Evolutionary conservation across 345 rosid genomes (phyloP).

Genomic region (Salix caprea): DNA sequence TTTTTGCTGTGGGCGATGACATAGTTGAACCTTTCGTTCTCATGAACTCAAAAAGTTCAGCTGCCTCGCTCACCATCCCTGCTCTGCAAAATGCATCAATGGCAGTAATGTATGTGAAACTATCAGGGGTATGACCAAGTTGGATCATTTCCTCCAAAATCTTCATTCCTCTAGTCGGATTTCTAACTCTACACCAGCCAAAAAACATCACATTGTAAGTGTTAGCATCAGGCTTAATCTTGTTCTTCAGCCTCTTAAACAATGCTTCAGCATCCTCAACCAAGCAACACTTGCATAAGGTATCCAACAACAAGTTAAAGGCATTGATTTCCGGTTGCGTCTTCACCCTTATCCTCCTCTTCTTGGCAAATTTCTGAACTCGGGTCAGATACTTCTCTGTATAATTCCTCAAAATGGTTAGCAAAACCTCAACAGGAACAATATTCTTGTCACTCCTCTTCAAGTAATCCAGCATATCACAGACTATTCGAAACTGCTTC

Average conservation of each 20-base stretch:
- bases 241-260: slow-evolving; percentile 52
- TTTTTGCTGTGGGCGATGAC: slow-evolving; percentile 86
- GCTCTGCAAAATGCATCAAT: slow-evolving; percentile 76
- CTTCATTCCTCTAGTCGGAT: slow-evolving; percentile 62
- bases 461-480: slow-evolving; percentile 81
- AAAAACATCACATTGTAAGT: slow-evolving; percentile 74
- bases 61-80: slow-evolving; percentile 75
- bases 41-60: slow-evolving; percentile 79
- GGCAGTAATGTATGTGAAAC: slow-evolving; percentile 79
- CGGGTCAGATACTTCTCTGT: slow-evolving; percentile 73
- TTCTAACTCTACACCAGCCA: slow-evolving; percentile 88
- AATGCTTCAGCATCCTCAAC: slow-evolving; percentile 62
- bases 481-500: slow-evolving; percentile 70
- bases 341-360: slow-evolving; percentile 80
- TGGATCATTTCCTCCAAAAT: slow-evolving; percentile 78
- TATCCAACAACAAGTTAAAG: slow-evolving; percentile 72
- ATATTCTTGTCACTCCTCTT: slow-evolving; percentile 52
- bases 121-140: slow-evolving; percentile 70
- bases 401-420: slow-evolving; percentile 55
- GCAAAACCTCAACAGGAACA: slow-evolving; percentile 55
- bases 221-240: slow-evolving; percentile 59
- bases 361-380: slow-evolving; percentile 81
- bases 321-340: slow-evolving; percentile 87
- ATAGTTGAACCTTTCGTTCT: slow-evolving; percentile 66
- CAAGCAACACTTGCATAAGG: slow-evolving; percentile 78